Conservation (phyloP, 345 rosid genomes). For the Melaleuca alternifolia region DNA sequence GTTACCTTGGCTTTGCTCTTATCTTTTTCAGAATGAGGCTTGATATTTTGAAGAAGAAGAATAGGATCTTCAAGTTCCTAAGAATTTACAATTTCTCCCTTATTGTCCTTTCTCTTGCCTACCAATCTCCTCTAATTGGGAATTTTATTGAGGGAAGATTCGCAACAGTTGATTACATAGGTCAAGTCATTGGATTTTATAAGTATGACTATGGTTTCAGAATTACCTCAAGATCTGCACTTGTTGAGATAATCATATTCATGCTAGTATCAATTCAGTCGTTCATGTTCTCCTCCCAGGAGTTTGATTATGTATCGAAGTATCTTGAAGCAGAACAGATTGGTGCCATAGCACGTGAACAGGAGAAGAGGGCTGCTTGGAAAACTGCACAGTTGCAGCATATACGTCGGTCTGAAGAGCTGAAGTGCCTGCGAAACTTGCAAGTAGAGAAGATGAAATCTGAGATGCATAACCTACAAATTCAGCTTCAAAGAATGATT, state of each 20-base stretch:
- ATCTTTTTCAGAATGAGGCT: slow-evolving; percentile 42
- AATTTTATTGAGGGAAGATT: slow-evolving; percentile 16
- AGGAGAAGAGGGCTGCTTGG: slow-evolving; percentile 37
- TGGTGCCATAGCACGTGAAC: slow-evolving; percentile 21
- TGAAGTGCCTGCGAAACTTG: slow-evolving; percentile 26
- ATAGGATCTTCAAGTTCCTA: slow-evolving; percentile 25
- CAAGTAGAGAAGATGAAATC: slow-evolving; percentile 45
- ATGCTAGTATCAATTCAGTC: slow-evolving; percentile 36
- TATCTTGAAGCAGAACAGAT: slow-evolving; percentile 40
- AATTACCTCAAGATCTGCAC: slow-evolving; percentile 38
- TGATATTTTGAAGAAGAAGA: slow-evolving; percentile 24
- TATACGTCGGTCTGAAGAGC: slow-evolving; percentile 28
- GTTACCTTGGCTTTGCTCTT: slow-evolving; percentile 43
- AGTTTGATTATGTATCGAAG: slow-evolving; percentile 25
- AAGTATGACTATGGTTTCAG: slow-evolving; percentile 41
- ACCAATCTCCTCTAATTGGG: slow-evolving; percentile 34
- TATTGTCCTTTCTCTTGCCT: slow-evolving; percentile 35
- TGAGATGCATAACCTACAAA: slow-evolving; percentile 36
- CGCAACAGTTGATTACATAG: slow-evolving; percentile 8
- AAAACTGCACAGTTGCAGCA: slow-evolving; percentile 30
- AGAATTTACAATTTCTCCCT: slow-evolving; percentile 32
- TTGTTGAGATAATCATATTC: slow-evolving; percentile 37
- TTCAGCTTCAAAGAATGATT: slow-evolving; percentile 17
- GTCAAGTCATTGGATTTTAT: slow-evolving; percentile 28
- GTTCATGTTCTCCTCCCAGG: slow-evolving; percentile 26